phyloP scores from a whole-genome alignment of 2,329 filamentous ascomycete species.

The Aspergillus sp. region DNA sequence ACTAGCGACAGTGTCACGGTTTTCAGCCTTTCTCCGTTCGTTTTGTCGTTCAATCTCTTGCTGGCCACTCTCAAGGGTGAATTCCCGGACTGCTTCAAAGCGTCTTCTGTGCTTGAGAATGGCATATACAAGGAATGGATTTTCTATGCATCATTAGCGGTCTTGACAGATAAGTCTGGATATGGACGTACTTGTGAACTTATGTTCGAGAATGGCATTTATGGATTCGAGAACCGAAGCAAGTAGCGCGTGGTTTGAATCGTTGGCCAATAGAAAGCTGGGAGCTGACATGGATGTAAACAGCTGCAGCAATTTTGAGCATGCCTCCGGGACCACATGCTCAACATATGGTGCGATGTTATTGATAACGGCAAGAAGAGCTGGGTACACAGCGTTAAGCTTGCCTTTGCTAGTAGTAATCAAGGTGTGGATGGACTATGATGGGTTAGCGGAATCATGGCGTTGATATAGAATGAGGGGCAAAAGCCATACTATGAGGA shows the following conservation, averaged over 20 bases:
- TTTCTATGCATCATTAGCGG: conserved; percentile 55
- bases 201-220: conserved; percentile 85
- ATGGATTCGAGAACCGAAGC: conserved; percentile 83
- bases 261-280: conserved; percentile 87
- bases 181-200: conserved; percentile 67
- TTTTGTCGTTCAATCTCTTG: conserved; percentile 84
- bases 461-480: background rate
- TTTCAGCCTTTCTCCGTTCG: conserved; percentile 65
- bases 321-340: conserved; percentile 70
- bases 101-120: conserved; percentile 77
- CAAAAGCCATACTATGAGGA: conserved; percentile 68
- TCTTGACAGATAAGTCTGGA: background rate
- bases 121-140: conserved; percentile 76
- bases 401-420: conserved; percentile 90
- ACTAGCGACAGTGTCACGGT: conserved; percentile 36
- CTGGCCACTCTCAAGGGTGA: conserved; percentile 88
- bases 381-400: conserved; percentile 86
- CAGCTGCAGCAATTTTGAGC: conserved; percentile 80
- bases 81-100: conserved; percentile 80
- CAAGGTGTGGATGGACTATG: conserved; percentile 81
- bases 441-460: conserved; percentile 5
- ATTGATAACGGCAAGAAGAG: conserved; percentile 86
- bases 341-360: conserved; percentile 87
- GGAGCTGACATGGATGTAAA: conserved; percentile 92
- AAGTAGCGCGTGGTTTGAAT: conserved; percentile 81